Percentiles rank a stretch among this genome's conserved stretches.
Conservation (phyloP, 2,329 filamentous ascomycete genomes). For the Pseudogymnoascus sp. region DNA sequence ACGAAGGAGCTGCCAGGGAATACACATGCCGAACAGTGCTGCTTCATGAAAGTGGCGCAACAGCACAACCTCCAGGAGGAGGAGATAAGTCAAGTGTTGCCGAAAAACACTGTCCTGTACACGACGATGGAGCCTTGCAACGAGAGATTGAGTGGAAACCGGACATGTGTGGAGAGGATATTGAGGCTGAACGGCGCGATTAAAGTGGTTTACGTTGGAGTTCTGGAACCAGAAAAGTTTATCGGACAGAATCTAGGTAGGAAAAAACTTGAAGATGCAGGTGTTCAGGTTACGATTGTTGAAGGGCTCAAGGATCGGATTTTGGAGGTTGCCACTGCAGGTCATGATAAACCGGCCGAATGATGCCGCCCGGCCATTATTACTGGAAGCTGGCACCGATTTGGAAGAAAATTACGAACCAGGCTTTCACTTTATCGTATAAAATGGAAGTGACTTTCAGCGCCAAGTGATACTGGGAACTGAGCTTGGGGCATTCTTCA, state of each 20-base stretch:
- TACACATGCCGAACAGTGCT: conserved; percentile 94
- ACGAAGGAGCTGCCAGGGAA: conserved; percentile 87
- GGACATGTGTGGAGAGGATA: conserved; percentile 74
- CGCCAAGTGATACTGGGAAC: neutral
- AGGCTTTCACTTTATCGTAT: neutral
- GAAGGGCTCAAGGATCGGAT: conserved; percentile 74
- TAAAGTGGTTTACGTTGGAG: conserved; percentile 75
- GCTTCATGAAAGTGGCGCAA: conserved; percentile 64
- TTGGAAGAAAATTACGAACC: conserved; percentile 13
- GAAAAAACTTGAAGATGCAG: conserved; percentile 60
- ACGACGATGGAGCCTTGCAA: conserved; percentile 90
- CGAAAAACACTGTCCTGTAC: conserved; percentile 59
- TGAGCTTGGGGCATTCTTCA: neutral
- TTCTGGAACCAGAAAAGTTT: conserved; percentile 85
- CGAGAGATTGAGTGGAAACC: conserved; percentile 64
- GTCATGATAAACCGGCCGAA: conserved; percentile 47
- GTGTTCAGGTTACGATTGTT: conserved; percentile 67
- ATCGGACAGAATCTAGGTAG: conserved; percentile 75
- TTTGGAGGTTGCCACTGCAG: conserved; percentile 71
- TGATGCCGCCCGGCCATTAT: conserved; percentile 6
- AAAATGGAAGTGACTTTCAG: neutral
- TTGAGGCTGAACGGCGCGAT: conserved; percentile 50
- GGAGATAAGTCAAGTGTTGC: conserved; percentile 43
- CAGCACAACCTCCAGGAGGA: conserved; percentile 45
- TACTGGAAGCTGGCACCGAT: neutral